Evolutionary conservation across 169 alveolate species (phyloP), one percentile per base, ranked within the genome.

Genomic region (Plasmodium inui): DNA sequence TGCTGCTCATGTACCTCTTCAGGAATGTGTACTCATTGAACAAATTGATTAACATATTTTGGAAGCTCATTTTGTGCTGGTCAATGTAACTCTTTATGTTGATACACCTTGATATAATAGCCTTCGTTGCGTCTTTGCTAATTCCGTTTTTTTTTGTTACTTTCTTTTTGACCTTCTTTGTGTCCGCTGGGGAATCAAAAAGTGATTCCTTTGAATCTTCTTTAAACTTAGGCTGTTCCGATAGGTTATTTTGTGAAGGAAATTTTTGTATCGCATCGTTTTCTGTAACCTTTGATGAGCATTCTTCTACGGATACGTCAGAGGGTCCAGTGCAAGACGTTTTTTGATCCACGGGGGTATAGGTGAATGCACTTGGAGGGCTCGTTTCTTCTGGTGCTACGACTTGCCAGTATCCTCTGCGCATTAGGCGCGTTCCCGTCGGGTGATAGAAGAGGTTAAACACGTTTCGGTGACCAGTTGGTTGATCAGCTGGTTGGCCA

Each of bases 1-100:
- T 91, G 37, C 81, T 50, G 53, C 6, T 74, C 80, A 91, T 46
- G 57, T 74, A 91, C 61, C 57, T 91, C 76, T 70, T 91, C 32
- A 91, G 44, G 61, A 91, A 80, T 53, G 55, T 80, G 83, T 81
- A 91, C 74, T 91, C 95, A 19, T 82, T 82, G 61, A 82, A 82
- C 61, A 91, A 91, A 80, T 72, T 37, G 34, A 70, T 91, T 32
- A 91, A 37, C 53, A 82, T 50, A 30, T 39, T 91, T 82, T 50
- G 12, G 55, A 91, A 71, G 37, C n/a, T 53, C 6, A 17, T 46
- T 39, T 82, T 82, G 83, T 74, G n/a, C 3, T n/a, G 34, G 26
- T 12, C 72, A 34, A 91, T 91, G 50, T 28, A 71, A 81, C 73
- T 8, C 78, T 57, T 91, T 91, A 91, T 14, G 14, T 91, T 92